Evolutionary conservation across 495 filamentous ascomycete genomes (phyloP), one percentile per base, ranked within the genome.

Genomic region (Penicillium goetzii): DNA sequence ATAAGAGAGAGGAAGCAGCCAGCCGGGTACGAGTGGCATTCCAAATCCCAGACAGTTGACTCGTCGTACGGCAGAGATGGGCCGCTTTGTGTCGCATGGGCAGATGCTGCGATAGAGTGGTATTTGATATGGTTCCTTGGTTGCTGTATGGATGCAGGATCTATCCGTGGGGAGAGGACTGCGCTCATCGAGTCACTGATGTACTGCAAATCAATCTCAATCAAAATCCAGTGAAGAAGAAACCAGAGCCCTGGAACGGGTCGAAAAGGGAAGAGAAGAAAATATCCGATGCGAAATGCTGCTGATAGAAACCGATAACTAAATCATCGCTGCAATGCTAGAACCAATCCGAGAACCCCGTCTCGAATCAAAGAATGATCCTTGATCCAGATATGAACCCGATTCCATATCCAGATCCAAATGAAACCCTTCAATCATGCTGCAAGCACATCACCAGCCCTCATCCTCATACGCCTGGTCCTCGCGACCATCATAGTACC

Each of bases 401-500:
- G 10, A 3, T 28, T 51, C 9, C 47, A 30, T 2, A 4, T 17
- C 36, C 3, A 17, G 17, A 17, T 40, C 19, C 9, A 25, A 47
- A 12, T 12, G 2, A 17, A 11, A 14, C 10, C 19, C 21, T 9
- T 47, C 50, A n/a, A 32, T 25, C 19, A 49, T 14, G 8, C 17
- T 11, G 33, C 33, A 58, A 36, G 9, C 30, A 5, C 17, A 45
- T 60, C 54, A 62, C 62, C 64, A 59, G 33, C 64, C 65, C 8
- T 67, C 66, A 36, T 67, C 61, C 36, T 68, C 68, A 12, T 66
- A 60, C 1, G 60, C 58, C 56, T 72, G 63, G 26, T 73, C 71
- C 23, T 65, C 62, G 14, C 71, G 66, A 34, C 68, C 68, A 0
- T 69, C 64, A 10, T 72, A 61, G 26, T 73, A 73, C 6, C 60